Conservation (phyloP, 768 basidiomycete genomes). For the Dictyophora rubrovolvata region DNA sequence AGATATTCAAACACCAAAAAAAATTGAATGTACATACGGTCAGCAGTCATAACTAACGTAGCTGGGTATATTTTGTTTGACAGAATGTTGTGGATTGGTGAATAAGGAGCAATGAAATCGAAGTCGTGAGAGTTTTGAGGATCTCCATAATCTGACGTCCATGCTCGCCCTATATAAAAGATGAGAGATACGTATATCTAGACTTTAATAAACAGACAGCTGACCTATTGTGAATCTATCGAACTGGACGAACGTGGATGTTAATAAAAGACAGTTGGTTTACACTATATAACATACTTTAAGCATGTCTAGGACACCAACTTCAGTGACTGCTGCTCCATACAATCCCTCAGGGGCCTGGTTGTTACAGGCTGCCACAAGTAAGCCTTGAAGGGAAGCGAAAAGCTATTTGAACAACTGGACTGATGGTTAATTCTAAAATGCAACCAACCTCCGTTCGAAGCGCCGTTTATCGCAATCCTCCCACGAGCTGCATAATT, state of each 20-base stretch:
- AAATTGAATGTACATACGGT: conserved; percentile 42
- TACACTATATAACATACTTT: conserved; percentile 35
- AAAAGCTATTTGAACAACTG: neutral
- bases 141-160: conserved; percentile 73
- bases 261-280: neutral
- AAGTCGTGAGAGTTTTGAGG: conserved; percentile 69
- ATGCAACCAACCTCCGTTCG: conserved; percentile 59
- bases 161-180: conserved; percentile 44
- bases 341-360: conserved; percentile 67
- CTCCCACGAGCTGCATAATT: conserved; percentile 61
- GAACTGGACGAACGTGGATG: conserved; percentile 43
- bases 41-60: conserved; percentile 68
- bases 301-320: conserved; percentile 72
- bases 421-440: neutral
- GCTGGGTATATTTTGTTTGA: conserved; percentile 53
- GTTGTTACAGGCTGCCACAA: conserved; percentile 79
- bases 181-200: conserved; percentile 5
- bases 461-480: conserved; percentile 68
- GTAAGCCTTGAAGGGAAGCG: conserved; percentile 40
- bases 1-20: neutral
- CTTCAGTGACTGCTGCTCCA: conserved; percentile 73
- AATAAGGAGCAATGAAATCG: conserved; percentile 74
- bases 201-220: conserved; percentile 7
- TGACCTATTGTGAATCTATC: conserved; percentile 66
- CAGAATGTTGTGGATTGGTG: conserved; percentile 74